Base-by-base conservation (phyloP, 1,139 yeast genomes). In the Diutina sp. region DNA sequence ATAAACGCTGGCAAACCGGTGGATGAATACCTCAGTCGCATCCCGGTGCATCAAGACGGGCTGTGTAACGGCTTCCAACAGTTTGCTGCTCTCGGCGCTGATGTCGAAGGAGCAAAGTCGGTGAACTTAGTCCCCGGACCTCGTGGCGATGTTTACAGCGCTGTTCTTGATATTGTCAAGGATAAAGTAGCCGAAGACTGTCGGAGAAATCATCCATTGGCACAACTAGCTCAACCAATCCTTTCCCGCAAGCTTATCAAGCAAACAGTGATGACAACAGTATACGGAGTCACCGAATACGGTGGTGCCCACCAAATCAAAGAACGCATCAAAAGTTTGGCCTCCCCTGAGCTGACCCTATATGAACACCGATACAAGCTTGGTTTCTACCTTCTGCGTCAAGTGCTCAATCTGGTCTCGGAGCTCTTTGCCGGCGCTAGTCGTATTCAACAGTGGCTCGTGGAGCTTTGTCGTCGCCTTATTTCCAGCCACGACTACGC, bases 11-110 rank as follows among this genome's bases (percentile, higher is more conserved):
- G 55, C 62, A 8, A 68, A 56, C 56, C 41, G 55, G 6, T 61
- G 62, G 1, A 54, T 32, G 60, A 67, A 1, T 76, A 64, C 58
- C 56, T 57, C n/a, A 66, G 72, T 48, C 64, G 78, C 35, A 65
- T 74, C 14, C 77, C 79, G 0, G 67, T 76, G 6, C 78, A 74
- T 57, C 76, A 72, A 59, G 80, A 76, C 61, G 80, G 80, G 0
- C 72, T 79, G 0, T 76, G 80, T 58, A 76, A 76, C 61, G 80
- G 80, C 3, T 66, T 76, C 30, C 80, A 76, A 61, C 80, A 76
- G 61, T 76, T 75, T 63, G 77, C 80, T 1, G 80, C 78, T 0
- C 62, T 76, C 28, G 72, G 77, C 0, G 67, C 67, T 1, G 79
- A 76, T 58, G 53, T 55, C 21, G 65, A 61, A 28, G 80, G 78